phyloP scores from a whole-genome alignment of 257 asterid genomes.

The Ligustrum vulgare region DNA sequence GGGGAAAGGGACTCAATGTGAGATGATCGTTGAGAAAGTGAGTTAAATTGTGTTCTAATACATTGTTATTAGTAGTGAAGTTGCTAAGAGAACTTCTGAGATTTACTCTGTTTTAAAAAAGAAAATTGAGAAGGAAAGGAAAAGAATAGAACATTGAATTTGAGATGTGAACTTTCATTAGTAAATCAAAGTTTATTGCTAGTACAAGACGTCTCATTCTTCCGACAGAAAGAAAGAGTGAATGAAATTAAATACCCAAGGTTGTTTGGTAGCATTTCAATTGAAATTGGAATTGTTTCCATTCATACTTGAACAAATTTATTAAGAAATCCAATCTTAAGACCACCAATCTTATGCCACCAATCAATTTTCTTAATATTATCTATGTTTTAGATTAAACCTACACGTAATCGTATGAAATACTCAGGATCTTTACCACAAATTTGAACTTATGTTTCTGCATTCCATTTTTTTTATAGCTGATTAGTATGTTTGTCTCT shows the following conservation, averaged over 20 bases:
- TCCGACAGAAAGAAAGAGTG: neutral
- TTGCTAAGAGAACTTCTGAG: neutral
- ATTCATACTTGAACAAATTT: neutral
- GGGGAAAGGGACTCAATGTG: slow-evolving; percentile 97
- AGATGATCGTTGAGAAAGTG: slow-evolving; percentile 83
- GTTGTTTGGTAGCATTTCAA: neutral
- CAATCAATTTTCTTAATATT: too few species aligned
- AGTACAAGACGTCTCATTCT: neutral
- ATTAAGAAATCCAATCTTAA: neutral
- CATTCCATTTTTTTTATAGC: neutral
- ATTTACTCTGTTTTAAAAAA: neutral
- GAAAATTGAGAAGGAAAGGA: neutral
- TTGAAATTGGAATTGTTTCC: neutral
- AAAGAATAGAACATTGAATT: neutral
- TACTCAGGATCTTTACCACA: neutral
- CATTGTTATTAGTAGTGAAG: neutral
- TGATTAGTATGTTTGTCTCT: neutral
- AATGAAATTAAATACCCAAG: neutral
- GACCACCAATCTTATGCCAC: neutral
- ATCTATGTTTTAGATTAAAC: neutral
- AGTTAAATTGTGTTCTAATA: neutral
- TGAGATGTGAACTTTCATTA: neutral
- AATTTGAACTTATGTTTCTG: neutral
- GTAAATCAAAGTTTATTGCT: neutral
- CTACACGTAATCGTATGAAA: neutral